Evolutionary conservation across 225 moss, liverwort and hornwort genomes (phyloP), one percentile per base, ranked within the genome.

Genomic region (Anthoceros angustus): DNA sequence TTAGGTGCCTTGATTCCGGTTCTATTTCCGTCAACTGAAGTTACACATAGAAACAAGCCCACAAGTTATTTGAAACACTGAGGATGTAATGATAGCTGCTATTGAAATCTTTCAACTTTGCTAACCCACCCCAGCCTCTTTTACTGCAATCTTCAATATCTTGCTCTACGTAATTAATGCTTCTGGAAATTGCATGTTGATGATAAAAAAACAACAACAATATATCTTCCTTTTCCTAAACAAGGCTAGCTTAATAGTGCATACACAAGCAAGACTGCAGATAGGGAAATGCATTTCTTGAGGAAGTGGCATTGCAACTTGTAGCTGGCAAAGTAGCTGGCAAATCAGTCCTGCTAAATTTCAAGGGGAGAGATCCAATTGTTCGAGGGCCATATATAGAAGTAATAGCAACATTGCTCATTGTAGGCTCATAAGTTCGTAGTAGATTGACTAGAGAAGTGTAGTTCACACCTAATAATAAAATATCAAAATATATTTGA

Each of bases 301-400:
- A 15, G 55, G 55, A 55, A 18, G 55, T 23, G n/a, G 23, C 55
- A 55, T 55, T 55, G 55, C 55, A 55, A 55, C 55, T 55, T 55
- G 55, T 55, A 20, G 55, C 55, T 55, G 55, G 55, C 14, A 55
- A 32, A 1, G 32, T 32, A 32, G 32, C 32, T 32, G 32, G 32
- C 1, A 32, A 32, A 32, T 32, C 32, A 32, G 32, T 32, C 32
- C 4, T 32, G 32, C 2, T 1, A 32, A 32, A 32, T 32, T 32
- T 32, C 32, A 32, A 32, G 4, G 32, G 32, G 4, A 32, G 32
- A 32, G 32, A 32, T 32, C 32, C 32, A 4, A 32, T 32, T 32
- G 32, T 1, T 32, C 32, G 32, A 4, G 32, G 32, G 32, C 32
- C 32, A 32, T 32, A 32, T 32, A 32, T 32, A 32, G 32, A 32